These are phyloP conservation scores for Populus tomentosa DNA, from an alignment of 441 rosid genomes.

Conservation along the genomic window DNA sequence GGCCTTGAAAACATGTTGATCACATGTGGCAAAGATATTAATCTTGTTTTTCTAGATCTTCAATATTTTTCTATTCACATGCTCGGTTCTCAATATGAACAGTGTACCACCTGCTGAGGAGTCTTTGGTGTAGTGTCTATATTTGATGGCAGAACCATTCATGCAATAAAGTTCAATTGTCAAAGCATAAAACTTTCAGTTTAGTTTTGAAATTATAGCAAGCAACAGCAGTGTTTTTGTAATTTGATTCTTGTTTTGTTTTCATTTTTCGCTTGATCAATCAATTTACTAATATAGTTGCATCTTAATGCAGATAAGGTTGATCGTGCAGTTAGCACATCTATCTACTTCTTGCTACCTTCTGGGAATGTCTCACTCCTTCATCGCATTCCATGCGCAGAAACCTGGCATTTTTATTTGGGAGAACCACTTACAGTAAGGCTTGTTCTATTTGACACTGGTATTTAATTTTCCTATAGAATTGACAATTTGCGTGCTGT, in stretches of 20 bases:
- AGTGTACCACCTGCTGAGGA: neutral
- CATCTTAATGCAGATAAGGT: conserved; percentile 52
- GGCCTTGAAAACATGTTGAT: neutral
- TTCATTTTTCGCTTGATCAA: neutral
- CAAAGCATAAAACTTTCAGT: neutral
- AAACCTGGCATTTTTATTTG: conserved; percentile 83
- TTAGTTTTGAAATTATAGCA: neutral
- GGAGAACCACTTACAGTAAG: conserved; percentile 83
- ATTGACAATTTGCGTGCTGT: neutral
- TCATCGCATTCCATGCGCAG: conserved; percentile 82
- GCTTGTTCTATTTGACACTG: conserved; percentile 1
- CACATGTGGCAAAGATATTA: neutral
- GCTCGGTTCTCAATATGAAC: neutral
- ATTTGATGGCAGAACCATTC: neutral
- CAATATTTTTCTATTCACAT: neutral
- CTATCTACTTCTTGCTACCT: conserved; percentile 79
- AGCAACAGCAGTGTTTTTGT: neutral
- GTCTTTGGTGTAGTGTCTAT: neutral
- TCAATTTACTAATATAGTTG: neutral
- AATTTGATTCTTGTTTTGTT: neutral
- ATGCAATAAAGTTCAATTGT: neutral
- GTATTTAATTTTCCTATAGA: neutral
- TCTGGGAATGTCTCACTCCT: conserved; percentile 69
- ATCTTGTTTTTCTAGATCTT: neutral
- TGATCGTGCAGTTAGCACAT: conserved; percentile 67